These are phyloP conservation scores for Helicocarpus griseus DNA, from an alignment of 2,329 filamentous ascomycete genomes.

Conservation along the genomic window DNA sequence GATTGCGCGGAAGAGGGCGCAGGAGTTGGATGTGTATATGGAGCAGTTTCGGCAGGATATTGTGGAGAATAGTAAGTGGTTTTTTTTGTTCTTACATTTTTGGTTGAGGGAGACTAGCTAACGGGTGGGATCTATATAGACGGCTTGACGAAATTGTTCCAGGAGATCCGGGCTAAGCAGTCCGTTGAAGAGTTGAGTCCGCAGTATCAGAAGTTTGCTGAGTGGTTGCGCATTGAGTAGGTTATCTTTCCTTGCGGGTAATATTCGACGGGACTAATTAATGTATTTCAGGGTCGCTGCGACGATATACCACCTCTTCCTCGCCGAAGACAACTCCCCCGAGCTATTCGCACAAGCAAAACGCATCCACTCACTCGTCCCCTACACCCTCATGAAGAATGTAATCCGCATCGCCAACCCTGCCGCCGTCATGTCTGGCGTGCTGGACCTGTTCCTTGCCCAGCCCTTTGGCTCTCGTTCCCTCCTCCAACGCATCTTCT, in stretches of 20 bases:
- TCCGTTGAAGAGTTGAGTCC: constrained; percentile 81
- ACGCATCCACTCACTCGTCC: constrained; percentile 87
- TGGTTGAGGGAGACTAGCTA: background rate
- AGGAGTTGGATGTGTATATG: constrained; percentile 96
- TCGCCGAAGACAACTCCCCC: constrained; percentile 95
- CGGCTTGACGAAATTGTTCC: constrained; percentile 83
- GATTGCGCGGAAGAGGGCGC: constrained; percentile 79
- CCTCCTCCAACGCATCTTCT: constrained; percentile 88
- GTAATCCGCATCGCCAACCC: constrained; percentile 95
- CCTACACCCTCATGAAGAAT: constrained; percentile 89
- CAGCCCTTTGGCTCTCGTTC: constrained; percentile 88
- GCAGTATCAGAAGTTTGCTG: constrained; percentile 95
- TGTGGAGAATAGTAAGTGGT: constrained; percentile 57
- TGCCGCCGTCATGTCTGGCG: constrained; percentile 90
- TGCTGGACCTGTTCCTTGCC: constrained; percentile 89
- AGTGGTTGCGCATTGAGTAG: constrained; percentile 89
- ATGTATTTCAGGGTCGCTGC: constrained; percentile 58
- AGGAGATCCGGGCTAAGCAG: constrained; percentile 83
- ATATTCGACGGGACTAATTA: background rate
- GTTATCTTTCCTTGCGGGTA: constrained; percentile 15
- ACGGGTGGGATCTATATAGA: constrained; percentile 36
- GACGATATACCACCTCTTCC: constrained; percentile 91
- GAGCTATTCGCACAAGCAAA: constrained; percentile 92
- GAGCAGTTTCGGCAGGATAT: constrained; percentile 64
- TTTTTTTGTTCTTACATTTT: constrained; percentile 20